These are phyloP conservation scores for Pelargonium nanum DNA, from an alignment of 345 rosid species.

Conservation along the genomic window DNA sequence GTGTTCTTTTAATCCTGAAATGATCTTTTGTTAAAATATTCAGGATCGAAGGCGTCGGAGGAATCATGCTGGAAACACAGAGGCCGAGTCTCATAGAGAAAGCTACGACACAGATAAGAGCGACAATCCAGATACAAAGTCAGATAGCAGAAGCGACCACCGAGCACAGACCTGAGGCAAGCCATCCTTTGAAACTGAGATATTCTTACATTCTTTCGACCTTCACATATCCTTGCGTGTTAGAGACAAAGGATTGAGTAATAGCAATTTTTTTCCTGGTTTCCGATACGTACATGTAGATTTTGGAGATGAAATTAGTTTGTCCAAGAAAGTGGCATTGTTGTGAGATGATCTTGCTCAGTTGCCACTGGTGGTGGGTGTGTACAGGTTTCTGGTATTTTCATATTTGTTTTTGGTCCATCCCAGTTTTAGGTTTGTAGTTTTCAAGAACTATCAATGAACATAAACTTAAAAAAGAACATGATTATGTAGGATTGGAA, in stretches of 20 bases:
- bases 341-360: no score
- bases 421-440: no score
- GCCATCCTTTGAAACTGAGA: neutral
- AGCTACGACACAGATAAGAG: conserved; percentile 15
- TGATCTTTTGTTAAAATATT: neutral
- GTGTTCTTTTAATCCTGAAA: neutral
- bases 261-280: no score
- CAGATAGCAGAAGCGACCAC: conserved; percentile 8
- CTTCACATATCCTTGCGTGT: neutral
- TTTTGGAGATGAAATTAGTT: neutral
- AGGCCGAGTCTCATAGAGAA: conserved; percentile 8
- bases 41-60: conserved; percentile 15
- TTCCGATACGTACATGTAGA: neutral
- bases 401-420: no score
- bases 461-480: no score
- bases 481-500: no score
- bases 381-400: neutral
- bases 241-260: neutral
- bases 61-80: conserved; percentile 4
- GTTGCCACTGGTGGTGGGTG: neutral
- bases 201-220: neutral
- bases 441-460: no score
- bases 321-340: no score
- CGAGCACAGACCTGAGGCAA: neutral
- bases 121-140: conserved; percentile 5